Base-by-base conservation (phyloP, 768 basidiomycete genomes). In the Cystobasidium onofrii region DNA sequence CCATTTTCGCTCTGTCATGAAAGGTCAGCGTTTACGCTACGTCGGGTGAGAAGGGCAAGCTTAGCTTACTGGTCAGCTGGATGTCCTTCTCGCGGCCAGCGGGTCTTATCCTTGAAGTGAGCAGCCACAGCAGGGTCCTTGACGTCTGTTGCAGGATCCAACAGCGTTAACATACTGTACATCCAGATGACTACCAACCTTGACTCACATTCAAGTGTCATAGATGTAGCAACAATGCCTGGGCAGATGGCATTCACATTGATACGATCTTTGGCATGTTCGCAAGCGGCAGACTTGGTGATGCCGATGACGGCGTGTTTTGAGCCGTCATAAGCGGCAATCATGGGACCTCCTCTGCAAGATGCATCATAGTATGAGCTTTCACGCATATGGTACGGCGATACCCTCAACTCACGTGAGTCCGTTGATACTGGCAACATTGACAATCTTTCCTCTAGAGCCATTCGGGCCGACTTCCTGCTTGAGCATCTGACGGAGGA, bases 191-290 rank as follows among this genome's bases (percentile, higher is more conserved):
- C 15, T n/a, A 29, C 13, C 27, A 25, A 15, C n/a, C n/a, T n/a
- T n/a, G 25, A 27, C 57, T 60, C 20, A 60, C 57, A 60, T 27
- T 60, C 57, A 13, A 60, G 63, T 6, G 63, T 64, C 63, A 64
- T 64, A 1, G 63, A 64, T 15, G 63, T 64, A 41, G 3, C n/a
- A 18, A 64, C 63, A 6, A 64, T 64, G 23, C 17, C 85, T 77
- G 20, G 74, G 66, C 13, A 77, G 31, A 57, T 34, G 34, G 33
- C 46, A 36, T 71, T 71, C 3, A 71, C 41, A n/a, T 55, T 50
- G 55, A 71, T 71, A 29, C 33, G 27, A 18, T 71, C 52, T 20
- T 57, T 55, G 17, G 52, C 52, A 34, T 57, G 54, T 41, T 71
- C 69, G 33, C 46, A 50, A 2, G 69, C 69, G 13, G 50, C 52